These are phyloP conservation scores for Conringia planisiliqua DNA, from an alignment of 345 rosid genomes.

Conservation along the genomic window DNA sequence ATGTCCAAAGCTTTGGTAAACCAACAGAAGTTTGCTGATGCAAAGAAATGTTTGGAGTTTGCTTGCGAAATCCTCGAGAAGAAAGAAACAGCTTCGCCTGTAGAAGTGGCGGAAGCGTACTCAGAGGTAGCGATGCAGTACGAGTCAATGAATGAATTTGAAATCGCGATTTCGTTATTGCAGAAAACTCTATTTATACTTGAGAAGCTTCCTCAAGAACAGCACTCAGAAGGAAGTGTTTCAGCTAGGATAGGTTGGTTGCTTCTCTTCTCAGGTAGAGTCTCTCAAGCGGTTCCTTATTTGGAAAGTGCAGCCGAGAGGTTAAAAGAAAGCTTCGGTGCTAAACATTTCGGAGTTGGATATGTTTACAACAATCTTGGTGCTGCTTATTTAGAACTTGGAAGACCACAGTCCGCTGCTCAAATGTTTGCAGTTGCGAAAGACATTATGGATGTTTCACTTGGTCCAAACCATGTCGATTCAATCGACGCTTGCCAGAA, in stretches of 20 bases:
- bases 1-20: slow-evolving; percentile 78
- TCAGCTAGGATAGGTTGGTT: slow-evolving; percentile 95
- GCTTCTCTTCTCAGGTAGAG: slow-evolving; percentile 76
- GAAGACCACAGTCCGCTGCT: slow-evolving; percentile 90
- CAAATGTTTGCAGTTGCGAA: slow-evolving; percentile 93
- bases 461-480: slow-evolving; percentile 90
- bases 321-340: slow-evolving; percentile 83
- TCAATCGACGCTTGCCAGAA: slow-evolving; percentile 91
- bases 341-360: slow-evolving; percentile 91
- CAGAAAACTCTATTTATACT: slow-evolving; percentile 70
- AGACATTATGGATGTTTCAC: slow-evolving; percentile 90
- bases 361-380: slow-evolving; percentile 92
- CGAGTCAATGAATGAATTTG: slow-evolving; percentile 83
- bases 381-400: slow-evolving; percentile 88
- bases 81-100: slow-evolving; percentile 59
- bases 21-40: slow-evolving; percentile 62
- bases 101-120: slow-evolving; percentile 85
- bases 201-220: slow-evolving; percentile 85
- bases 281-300: slow-evolving; percentile 77
- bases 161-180: slow-evolving; percentile 67
- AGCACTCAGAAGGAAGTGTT: slow-evolving; percentile 82
- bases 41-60: slow-evolving; percentile 75
- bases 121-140: slow-evolving; percentile 90
- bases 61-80: slow-evolving; percentile 79
- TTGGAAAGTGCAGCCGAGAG: slow-evolving; percentile 85